Conservation (phyloP, 2,329 filamentous ascomycete genomes). For the Trichoderma sp. region DNA sequence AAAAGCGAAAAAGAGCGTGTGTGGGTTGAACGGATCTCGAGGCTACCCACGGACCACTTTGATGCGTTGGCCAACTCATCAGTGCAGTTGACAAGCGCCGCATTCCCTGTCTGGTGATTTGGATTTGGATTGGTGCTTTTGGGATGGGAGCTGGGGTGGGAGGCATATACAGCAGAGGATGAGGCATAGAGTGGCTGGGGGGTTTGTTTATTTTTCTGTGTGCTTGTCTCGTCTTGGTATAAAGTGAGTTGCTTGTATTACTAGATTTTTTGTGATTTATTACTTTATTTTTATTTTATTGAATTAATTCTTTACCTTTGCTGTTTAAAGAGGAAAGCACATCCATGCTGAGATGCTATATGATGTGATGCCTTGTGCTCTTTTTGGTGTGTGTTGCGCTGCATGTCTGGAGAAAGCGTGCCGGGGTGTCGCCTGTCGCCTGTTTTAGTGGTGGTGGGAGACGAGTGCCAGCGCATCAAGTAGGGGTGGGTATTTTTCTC, state of each 20-base stretch:
- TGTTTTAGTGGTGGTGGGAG: slow-evolving; percentile 12
- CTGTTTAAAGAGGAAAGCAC: background rate
- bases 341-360: background rate
- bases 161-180: background rate
- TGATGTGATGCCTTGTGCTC: slow-evolving; percentile 6
- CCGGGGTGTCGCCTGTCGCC: background rate
- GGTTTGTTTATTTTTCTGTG: too few relatives aligned
- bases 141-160: slow-evolving; percentile 14
- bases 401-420: background rate
- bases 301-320: too few relatives aligned
- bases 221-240: too few relatives aligned
- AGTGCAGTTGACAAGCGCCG: slow-evolving; percentile 47
- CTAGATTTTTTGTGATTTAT: too few relatives aligned
- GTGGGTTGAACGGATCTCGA: slow-evolving; percentile 32
- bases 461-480: slow-evolving; percentile 31
- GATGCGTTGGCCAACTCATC: slow-evolving; percentile 50
- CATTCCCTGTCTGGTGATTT: slow-evolving; percentile 33
- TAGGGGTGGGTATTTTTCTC: slow-evolving; percentile 26
- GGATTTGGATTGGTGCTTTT: slow-evolving; percentile 17
- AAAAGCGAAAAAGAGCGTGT: background rate
- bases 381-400: slow-evolving; percentile 1
- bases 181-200: background rate
- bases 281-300: too few relatives aligned
- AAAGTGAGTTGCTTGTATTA: too few relatives aligned
- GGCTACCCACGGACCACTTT: slow-evolving; percentile 49